A percentile compares a stretch with the other conserved stretches of the same genome.
These are phyloP conservation scores for Senna tora DNA, from an alignment of 306 rosid species.

Conservation along the genomic window DNA sequence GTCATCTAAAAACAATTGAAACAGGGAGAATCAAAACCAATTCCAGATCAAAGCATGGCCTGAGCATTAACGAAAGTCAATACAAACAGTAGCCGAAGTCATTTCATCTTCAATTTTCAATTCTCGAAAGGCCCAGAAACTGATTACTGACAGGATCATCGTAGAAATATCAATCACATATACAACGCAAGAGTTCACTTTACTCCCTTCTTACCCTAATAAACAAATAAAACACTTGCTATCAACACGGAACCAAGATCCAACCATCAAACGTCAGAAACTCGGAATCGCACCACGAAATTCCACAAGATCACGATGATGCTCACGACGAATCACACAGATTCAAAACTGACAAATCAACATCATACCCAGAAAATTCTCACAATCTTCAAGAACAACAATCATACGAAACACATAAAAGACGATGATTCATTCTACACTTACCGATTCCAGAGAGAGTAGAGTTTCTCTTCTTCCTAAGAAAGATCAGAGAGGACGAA, in stretches of 20 bases:
- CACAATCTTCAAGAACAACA: not conserved
- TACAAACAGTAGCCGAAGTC: not conserved
- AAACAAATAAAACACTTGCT: not conserved
- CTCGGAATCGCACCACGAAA: not conserved
- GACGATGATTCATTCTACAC: not conserved
- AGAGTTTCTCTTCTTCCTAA: not conserved
- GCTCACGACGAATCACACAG: not conserved
- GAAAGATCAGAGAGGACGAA: constrained; percentile 8
- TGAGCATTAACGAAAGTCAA: not conserved
- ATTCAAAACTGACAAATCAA: constrained; percentile 3
- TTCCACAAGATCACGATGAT: not conserved
- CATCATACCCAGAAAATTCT: not conserved
- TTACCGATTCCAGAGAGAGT: constrained; percentile 24
- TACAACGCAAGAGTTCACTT: not conserved
- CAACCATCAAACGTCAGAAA: not conserved
- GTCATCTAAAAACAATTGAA: not conserved
- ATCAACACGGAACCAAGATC: not conserved
- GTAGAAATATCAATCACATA: not conserved
- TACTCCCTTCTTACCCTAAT: not conserved
- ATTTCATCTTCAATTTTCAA: not conserved
- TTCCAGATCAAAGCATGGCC: not conserved
- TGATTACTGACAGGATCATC: constrained; percentile 10
- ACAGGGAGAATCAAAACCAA: not conserved
- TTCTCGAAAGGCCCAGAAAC: not conserved
- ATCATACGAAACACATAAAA: not conserved